phyloP scores from a whole-genome alignment of 805 yeast species.

The Maudiozyma saulgeensis region DNA sequence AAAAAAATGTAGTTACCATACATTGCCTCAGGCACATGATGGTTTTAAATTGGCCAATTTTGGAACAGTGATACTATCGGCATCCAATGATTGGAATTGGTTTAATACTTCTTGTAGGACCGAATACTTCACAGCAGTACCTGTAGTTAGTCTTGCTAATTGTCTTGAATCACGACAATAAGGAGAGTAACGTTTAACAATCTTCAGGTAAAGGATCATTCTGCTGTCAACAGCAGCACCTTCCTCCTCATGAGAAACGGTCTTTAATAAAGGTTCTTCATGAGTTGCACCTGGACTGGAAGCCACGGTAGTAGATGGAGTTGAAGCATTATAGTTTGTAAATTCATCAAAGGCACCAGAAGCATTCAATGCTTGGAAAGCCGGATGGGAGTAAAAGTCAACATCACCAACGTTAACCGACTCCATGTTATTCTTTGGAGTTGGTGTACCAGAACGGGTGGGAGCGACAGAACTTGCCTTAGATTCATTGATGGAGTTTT shows the following conservation, averaged over 20 bases:
- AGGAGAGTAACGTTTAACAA: conserved; percentile 42
- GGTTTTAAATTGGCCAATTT: conserved; percentile 30
- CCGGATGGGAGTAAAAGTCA: conserved; percentile 28
- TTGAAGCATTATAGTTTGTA: conserved; percentile 7
- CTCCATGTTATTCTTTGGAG: conserved; percentile 3
- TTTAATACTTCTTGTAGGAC: conserved; percentile 32
- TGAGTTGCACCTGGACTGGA: conserved; percentile 8
- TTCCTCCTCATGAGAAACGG: not conserved
- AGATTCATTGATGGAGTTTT: conserved; percentile 2
- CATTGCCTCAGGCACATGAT: conserved; percentile 10
- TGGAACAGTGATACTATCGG: conserved; percentile 34
- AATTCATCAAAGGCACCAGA: conserved; percentile 32
- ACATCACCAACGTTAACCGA: conserved; percentile 9
- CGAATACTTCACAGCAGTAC: conserved; percentile 37
- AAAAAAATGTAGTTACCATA: not conserved
- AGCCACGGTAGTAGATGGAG: conserved; percentile 7
- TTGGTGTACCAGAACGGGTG: conserved; percentile 10
- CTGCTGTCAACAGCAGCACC: conserved; percentile 30
- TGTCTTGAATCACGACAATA: conserved; percentile 41
- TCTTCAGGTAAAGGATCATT: conserved; percentile 43
- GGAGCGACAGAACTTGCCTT: conserved; percentile 5
- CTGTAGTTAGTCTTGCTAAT: conserved; percentile 36
- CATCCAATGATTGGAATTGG: conserved; percentile 32
- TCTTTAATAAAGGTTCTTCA: not conserved
- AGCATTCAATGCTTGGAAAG: conserved; percentile 31